A percentile compares a stretch with the other conserved stretches of the same genome.
Conservation (phyloP, 2,329 filamentous ascomycete species). For the Colletotrichum filicis region DNA sequence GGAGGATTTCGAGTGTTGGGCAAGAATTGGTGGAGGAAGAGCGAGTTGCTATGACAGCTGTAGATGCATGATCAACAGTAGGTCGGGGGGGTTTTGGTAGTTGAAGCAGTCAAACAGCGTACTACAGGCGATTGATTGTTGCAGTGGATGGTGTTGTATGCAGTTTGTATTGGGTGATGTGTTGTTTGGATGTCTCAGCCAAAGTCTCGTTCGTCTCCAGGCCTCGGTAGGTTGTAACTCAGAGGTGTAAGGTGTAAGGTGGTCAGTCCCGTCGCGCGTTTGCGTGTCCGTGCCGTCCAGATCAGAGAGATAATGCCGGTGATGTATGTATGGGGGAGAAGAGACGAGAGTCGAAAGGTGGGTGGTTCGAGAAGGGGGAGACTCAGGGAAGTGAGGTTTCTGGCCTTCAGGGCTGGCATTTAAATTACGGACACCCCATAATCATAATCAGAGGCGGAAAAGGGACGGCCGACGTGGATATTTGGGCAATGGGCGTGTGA, state of each 20-base stretch:
- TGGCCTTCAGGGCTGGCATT: constrained; percentile 33
- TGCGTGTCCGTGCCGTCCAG: constrained; percentile 1
- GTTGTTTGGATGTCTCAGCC: constrained; percentile 32
- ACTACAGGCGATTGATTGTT: background rate
- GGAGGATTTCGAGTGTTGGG: background rate
- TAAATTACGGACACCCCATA: constrained; percentile 35
- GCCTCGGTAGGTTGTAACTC: background rate
- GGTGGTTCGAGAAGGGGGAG: constrained; percentile 33
- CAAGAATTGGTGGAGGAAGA: constrained; percentile 1
- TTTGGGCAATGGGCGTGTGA: background rate
- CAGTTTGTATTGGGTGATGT: constrained; percentile 10
- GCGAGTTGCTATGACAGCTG: constrained; percentile 29
- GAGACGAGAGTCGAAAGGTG: background rate
- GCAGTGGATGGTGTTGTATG: constrained; percentile 1
- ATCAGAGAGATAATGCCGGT: background rate
- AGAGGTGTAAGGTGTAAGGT: background rate
- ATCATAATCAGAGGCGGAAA: constrained; percentile 22
- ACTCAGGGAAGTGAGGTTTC: constrained; percentile 19
- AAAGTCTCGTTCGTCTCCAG: constrained; percentile 18
- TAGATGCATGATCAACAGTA: constrained; percentile 28
- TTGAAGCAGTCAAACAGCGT: background rate
- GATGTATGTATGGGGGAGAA: background rate
- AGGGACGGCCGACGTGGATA: background rate
- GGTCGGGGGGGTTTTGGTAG: background rate
- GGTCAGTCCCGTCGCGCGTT: background rate